Percentiles rank a stretch among this genome's conserved stretches.
phyloP scores from a whole-genome alignment of 2,329 filamentous ascomycete species.

The Rachicladosporium sp. region DNA sequence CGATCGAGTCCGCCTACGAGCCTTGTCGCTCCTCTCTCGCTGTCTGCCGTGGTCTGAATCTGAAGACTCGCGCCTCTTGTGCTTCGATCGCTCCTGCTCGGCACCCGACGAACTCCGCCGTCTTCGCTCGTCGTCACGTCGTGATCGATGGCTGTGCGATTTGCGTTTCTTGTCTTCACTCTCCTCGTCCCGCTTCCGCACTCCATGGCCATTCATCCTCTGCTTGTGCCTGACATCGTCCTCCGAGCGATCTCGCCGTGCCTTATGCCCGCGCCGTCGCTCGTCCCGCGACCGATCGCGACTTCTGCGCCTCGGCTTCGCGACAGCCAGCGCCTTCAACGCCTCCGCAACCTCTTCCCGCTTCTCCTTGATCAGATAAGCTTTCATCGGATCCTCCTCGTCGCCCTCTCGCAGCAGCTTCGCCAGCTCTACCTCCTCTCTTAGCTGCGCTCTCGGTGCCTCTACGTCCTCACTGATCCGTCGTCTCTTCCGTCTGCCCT shows the following conservation, averaged over 20 bases:
- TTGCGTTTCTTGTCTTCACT: constrained; percentile 9
- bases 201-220: constrained; percentile 16
- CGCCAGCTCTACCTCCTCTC: constrained; percentile 70
- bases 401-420: constrained; percentile 61
- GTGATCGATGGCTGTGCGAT: constrained; percentile 7
- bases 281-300: constrained; percentile 23
- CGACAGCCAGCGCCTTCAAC: constrained; percentile 41
- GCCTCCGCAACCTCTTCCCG: constrained; percentile 73
- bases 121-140: constrained; percentile 5
- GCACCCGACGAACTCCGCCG: background rate
- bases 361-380: constrained; percentile 79
- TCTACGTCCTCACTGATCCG: constrained; percentile 31
- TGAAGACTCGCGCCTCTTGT: too few relatives aligned
- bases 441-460: constrained; percentile 49
- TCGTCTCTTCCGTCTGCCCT: constrained; percentile 34
- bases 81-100: background rate
- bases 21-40: too few relatives aligned
- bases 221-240: too few relatives aligned
- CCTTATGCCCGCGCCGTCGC: constrained; percentile 30
- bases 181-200: constrained; percentile 9
- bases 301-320: constrained; percentile 34
- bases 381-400: constrained; percentile 96
- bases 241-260: too few relatives aligned
- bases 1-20: too few relatives aligned
- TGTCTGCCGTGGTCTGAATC: too few relatives aligned